Evolutionary conservation across 2,329 filamentous ascomycete species (phyloP).

Genomic region (Penicillium sp.): DNA sequence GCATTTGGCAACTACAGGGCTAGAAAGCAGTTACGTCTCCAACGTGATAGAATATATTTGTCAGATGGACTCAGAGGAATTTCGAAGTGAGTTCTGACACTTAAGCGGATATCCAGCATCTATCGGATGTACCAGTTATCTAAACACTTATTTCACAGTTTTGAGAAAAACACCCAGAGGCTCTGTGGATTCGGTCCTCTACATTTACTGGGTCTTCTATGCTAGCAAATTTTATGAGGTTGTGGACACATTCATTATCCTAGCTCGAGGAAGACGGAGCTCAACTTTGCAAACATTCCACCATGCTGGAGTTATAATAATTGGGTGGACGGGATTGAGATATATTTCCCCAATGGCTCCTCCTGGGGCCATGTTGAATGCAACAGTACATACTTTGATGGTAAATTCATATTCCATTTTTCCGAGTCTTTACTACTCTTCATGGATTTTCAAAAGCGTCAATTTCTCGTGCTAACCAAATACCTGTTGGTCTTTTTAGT

Average conservation of each 20-base stretch:
- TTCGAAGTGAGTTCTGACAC: slow-evolving; percentile 5
- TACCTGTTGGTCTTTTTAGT: slow-evolving; percentile 1
- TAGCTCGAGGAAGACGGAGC: slow-evolving; percentile 16
- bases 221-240: slow-evolving; percentile 23
- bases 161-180: neutral
- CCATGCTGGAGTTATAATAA: slow-evolving; percentile 19
- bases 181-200: slow-evolving; percentile 8
- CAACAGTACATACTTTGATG: slow-evolving; percentile 19
- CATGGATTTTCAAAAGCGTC: neutral
- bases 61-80: slow-evolving; percentile 7
- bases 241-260: slow-evolving; percentile 20
- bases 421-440: neutral
- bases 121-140: neutral
- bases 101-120: neutral
- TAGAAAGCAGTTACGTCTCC: neutral
- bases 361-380: slow-evolving; percentile 11
- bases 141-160: slow-evolving; percentile 3
- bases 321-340: slow-evolving; percentile 9
- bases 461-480: neutral
- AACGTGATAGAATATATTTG: slow-evolving; percentile 16
- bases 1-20: neutral
- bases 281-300: slow-evolving; percentile 23
- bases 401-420: slow-evolving; percentile 2
- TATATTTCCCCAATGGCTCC: slow-evolving; percentile 14
- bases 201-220: slow-evolving; percentile 20